phyloP scores from a whole-genome alignment of 257 asterid species.

The Solanum lycopersicoides region DNA sequence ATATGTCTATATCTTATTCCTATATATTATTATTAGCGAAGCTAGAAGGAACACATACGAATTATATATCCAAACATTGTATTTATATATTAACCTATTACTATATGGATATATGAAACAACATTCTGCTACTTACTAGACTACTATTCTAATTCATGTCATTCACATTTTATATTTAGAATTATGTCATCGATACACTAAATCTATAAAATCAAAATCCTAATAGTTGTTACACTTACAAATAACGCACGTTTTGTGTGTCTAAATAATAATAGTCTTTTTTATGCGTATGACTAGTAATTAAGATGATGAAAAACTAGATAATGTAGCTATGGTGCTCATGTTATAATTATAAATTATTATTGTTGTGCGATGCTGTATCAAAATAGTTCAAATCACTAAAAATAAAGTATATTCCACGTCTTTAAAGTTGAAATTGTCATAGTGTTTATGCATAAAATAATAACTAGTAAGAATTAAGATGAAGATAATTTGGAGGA shows the following conservation, averaged over 20 bases:
- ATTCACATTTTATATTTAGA: neutral
- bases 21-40: too few relatives aligned
- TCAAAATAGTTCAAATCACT: neutral
- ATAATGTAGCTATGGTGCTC: neutral
- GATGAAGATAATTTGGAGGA: constrained; percentile 4
- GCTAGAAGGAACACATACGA: too few relatives aligned
- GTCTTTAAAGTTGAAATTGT: neutral
- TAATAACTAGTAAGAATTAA: neutral
- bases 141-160: neutral
- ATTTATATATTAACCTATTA: too few relatives aligned
- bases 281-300: constrained; percentile 1
- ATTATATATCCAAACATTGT: too few relatives aligned
- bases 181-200: neutral
- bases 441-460: neutral
- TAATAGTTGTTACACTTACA: constrained; percentile 1
- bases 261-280: neutral
- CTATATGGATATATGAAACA: too few relatives aligned
- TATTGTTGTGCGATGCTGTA: neutral
- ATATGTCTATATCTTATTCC: too few relatives aligned
- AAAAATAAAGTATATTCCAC: neutral
- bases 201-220: too few relatives aligned
- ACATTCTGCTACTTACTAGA: too few relatives aligned
- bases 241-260: neutral
- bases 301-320: neutral
- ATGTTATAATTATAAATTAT: neutral